Evolutionary conservation across 192 early-diverging fungal genomes (phyloP), one percentile per base, ranked within the genome.

Genomic region (Irineochytrium annulatum): DNA sequence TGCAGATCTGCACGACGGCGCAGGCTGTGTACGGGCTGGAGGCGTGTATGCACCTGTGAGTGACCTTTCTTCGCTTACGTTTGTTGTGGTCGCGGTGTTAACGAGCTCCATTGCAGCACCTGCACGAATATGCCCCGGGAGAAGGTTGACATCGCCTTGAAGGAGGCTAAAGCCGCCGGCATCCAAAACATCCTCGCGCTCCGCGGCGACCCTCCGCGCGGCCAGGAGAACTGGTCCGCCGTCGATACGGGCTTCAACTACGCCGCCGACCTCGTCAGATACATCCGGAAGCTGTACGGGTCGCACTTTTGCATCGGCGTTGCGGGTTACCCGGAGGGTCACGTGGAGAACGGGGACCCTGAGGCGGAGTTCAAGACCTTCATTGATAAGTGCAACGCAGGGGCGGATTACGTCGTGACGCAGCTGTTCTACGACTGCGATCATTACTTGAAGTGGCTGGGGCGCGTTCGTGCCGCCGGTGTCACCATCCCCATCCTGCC

Each of bases 131-230:
- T 93, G 86, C 90, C 91, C 52, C 79, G 84, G 8, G 84, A 86
- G 44, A 90, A 91, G 80, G 88, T 98, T 68, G 88, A 94, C 74
- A 58, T 54, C 39, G 95, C 94, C 13, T 77, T 97, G 22, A 76
- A 72, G 67, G 87, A 87, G 58, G 93, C 93, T 39, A 94, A 93
- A 68, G 86, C 87, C 14, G 85, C 87, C 63, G 95, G 95, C 35
- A 92, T 94, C 69, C 92, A 94, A 68, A 98, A 98, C 76, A 95
- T 98, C 57, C 82, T 98, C 37, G 95, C 95, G 11, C 81, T 98
- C 30, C 91, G 95, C 57, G 95, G 95, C 32, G 95, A 98, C 68
- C 89, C 93, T 39, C 93, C 95, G 24, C 79, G 87, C 52, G 90
- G 89, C 53, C 84, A 89, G 37, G 72, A 78, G 17, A 81, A 89